Evolutionary conservation across 2,329 filamentous ascomycete genomes (phyloP).

Genomic region (Colletotrichum tropicicola): DNA sequence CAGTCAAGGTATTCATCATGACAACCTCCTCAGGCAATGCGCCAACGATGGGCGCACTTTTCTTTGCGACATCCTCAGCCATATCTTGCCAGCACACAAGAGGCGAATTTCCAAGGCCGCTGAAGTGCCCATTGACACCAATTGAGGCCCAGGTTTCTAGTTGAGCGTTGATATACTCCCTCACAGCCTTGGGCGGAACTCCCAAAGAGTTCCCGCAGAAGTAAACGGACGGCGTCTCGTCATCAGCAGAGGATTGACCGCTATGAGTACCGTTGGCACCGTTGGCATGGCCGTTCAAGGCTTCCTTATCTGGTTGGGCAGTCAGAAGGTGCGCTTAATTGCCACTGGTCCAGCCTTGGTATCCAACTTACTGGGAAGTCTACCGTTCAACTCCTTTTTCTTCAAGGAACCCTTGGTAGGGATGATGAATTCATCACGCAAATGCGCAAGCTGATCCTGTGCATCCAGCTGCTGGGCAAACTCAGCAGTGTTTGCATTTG

Average conservation of each 20-base stretch:
- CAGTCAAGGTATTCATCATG: constrained; percentile 87
- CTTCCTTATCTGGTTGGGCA: constrained; percentile 6
- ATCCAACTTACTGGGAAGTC: constrained; percentile 47
- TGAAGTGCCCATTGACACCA: constrained; percentile 87
- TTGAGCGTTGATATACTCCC: constrained; percentile 74
- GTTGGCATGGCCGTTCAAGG: constrained; percentile 35
- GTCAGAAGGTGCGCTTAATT: neutral
- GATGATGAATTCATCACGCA: constrained; percentile 79
- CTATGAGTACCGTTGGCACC: constrained; percentile 38
- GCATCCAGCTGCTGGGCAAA: constrained; percentile 65
- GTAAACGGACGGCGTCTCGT: constrained; percentile 68
- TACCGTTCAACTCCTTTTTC: constrained; percentile 64
- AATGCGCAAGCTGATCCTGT: constrained; percentile 65
- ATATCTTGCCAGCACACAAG: constrained; percentile 81
- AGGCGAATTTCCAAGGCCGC: constrained; percentile 71
- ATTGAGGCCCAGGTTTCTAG: constrained; percentile 86
- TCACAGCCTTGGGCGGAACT: constrained; percentile 74
- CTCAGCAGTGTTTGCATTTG: constrained; percentile 53
- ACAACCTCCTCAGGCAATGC: constrained; percentile 78
- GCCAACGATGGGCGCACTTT: constrained; percentile 79
- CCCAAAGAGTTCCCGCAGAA: constrained; percentile 84
- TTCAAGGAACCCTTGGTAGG: constrained; percentile 78
- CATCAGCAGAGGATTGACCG: constrained; percentile 33
- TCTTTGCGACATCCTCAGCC: constrained; percentile 75
- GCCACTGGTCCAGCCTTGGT: too few relatives aligned